phyloP scores from a whole-genome alignment of 768 basidiomycete species.

The Leccinellum luteum region DNA sequence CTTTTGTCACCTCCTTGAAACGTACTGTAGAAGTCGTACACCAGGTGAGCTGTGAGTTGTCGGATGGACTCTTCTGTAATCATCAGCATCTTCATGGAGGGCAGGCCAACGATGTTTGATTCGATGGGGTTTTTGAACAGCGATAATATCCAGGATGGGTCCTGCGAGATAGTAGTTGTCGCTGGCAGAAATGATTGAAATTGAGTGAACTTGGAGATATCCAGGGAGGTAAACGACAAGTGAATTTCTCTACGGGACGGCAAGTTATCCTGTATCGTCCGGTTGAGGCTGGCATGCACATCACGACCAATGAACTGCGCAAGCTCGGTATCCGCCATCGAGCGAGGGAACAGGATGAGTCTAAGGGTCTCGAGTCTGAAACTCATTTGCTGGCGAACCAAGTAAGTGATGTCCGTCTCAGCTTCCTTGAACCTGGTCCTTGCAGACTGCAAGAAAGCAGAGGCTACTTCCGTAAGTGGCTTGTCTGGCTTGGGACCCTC shows the following conservation, averaged over 20 bases:
- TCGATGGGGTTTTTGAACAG: slow-evolving; percentile 62
- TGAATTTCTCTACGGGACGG: slow-evolving; percentile 63
- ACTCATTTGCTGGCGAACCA: slow-evolving; percentile 72
- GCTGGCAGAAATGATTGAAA: slow-evolving; percentile 47
- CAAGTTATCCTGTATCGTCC: slow-evolving; percentile 49
- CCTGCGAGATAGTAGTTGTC: slow-evolving; percentile 39
- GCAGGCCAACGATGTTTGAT: slow-evolving; percentile 76
- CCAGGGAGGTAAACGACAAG: slow-evolving; percentile 73
- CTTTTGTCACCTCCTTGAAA: slow-evolving; percentile 58
- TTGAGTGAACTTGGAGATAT: slow-evolving; percentile 71
- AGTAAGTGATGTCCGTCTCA: slow-evolving; percentile 55
- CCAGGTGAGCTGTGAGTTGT: slow-evolving; percentile 41
- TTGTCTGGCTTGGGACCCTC: slow-evolving; percentile 74
- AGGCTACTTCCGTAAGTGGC: slow-evolving; percentile 80
- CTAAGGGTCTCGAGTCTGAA: slow-evolving; percentile 63
- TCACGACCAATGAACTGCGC: slow-evolving; percentile 70
- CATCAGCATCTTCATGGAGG: slow-evolving; percentile 83
- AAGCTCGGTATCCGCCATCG: slow-evolving; percentile 73
- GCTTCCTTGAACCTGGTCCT: slow-evolving; percentile 68
- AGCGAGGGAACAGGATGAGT: slow-evolving; percentile 74
- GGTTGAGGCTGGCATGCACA: slow-evolving; percentile 68
- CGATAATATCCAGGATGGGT: slow-evolving; percentile 55
- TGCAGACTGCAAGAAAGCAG: slow-evolving; percentile 77
- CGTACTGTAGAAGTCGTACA: slow-evolving; percentile 71
- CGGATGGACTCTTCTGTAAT: slow-evolving; percentile 57